phyloP scores from a whole-genome alignment of 352 stramenopile species.

The Phytophthora nicotianae region DNA sequence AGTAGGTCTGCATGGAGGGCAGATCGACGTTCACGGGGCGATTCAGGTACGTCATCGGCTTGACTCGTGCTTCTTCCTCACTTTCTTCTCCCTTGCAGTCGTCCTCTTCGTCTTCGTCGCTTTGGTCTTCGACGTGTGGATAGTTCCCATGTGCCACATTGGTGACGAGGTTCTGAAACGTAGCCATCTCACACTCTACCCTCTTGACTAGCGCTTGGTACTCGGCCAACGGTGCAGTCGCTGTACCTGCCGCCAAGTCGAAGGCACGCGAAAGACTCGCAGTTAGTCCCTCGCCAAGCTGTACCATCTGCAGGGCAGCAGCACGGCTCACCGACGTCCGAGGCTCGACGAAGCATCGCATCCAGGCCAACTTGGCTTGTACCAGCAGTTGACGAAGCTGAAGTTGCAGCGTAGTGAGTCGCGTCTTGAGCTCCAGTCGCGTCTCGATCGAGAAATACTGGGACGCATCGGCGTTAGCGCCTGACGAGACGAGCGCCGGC shows the following conservation, averaged over 20 bases:
- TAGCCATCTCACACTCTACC: constrained; percentile 41
- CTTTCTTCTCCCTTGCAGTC: constrained; percentile 2
- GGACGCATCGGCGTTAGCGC: constrained; percentile 32
- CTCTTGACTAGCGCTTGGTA: constrained; percentile 55
- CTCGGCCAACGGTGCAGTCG: constrained; percentile 39
- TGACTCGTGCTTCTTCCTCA: constrained; percentile 6
- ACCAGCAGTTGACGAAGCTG: constrained; percentile 50
- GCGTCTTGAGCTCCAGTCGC: constrained; percentile 52
- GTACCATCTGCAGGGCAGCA: constrained; percentile 43
- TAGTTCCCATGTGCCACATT: constrained; percentile 29
- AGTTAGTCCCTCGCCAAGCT: constrained; percentile 47
- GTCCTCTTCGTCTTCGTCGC: constrained; percentile 9
- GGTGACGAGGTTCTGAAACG: constrained; percentile 47
- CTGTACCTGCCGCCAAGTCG: constrained; percentile 35
- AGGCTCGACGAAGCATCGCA: constrained; percentile 50
- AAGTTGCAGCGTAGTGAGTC: constrained; percentile 43
- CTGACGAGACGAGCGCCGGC: constrained; percentile 16
- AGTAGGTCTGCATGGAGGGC: constrained; percentile 78
- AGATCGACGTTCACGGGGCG: constrained; percentile 47
- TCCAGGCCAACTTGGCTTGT: constrained; percentile 65
- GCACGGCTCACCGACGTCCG: not conserved
- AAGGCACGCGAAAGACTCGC: constrained; percentile 48
- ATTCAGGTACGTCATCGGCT: constrained; percentile 29
- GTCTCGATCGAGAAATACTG: constrained; percentile 72
- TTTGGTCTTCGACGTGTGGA: constrained; percentile 15